Conservation (phyloP, 2,329 filamentous ascomycete species). For the Celoporthe dispersa region DNA sequence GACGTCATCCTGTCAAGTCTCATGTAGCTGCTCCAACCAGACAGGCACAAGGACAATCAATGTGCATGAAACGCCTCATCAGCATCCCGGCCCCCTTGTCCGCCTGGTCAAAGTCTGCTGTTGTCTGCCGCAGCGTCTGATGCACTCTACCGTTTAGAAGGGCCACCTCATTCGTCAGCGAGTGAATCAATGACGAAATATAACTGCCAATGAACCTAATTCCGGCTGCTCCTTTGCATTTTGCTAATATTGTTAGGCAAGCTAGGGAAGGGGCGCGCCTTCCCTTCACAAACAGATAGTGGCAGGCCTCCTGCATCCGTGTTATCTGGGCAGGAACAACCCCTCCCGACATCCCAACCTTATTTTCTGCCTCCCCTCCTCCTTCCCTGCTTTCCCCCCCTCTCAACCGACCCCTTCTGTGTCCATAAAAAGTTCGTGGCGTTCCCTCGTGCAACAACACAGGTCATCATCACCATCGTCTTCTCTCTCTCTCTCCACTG, state of each 20-base stretch:
- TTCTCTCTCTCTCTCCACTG: no score
- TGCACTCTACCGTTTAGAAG: neutral
- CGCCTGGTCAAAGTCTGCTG: neutral
- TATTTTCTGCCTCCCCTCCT: neutral
- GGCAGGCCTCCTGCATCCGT: neutral
- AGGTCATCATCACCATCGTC: neutral
- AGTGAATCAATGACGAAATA: neutral
- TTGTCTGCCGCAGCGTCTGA: neutral
- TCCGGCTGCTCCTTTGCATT: neutral
- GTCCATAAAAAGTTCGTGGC: neutral
- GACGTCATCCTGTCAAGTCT: neutral
- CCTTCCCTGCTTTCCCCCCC: no score
- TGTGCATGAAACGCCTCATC: neutral
- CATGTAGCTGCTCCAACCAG: neutral
- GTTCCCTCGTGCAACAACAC: neutral
- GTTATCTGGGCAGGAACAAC: neutral
- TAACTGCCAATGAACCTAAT: neutral
- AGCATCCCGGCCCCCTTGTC: neutral
- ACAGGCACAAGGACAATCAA: neutral
- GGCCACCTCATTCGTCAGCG: neutral
- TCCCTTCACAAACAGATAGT: neutral
- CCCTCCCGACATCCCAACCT: neutral
- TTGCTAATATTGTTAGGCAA: no score
- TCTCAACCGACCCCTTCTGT: neutral
- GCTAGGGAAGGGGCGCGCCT: no score